A percentile compares a stretch with the other conserved stretches of the same genome.
These are phyloP conservation scores for Hemileccinum impolitum DNA, from an alignment of 768 basidiomycete genomes.

Conservation along the genomic window DNA sequence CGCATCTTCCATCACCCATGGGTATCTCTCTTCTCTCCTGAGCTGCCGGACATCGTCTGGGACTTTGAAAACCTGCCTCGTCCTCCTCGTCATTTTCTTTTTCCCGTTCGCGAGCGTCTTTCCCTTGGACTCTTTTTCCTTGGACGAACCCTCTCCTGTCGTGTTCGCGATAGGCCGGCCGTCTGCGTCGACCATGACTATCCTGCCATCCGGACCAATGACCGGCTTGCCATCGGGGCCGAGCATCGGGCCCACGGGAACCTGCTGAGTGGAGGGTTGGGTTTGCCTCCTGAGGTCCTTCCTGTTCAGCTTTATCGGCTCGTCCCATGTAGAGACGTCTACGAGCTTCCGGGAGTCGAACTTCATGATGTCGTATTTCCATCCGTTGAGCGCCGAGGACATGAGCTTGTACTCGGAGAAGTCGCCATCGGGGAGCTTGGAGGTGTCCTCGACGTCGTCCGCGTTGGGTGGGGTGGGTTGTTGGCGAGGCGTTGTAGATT, in stretches of 20 bases:
- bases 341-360: slow-evolving; percentile 74
- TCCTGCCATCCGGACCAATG: slow-evolving; percentile 68
- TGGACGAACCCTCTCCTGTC: slow-evolving; percentile 30
- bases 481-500: slow-evolving; percentile 38
- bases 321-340: slow-evolving; percentile 65
- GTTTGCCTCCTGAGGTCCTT: slow-evolving; percentile 68
- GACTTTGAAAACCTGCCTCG: slow-evolving; percentile 75
- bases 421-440: slow-evolving; percentile 61
- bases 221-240: slow-evolving; percentile 84
- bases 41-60: slow-evolving; percentile 76
- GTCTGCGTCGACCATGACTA: slow-evolving; percentile 81
- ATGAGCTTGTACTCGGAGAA: slow-evolving; percentile 77
- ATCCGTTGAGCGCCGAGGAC: slow-evolving; percentile 76
- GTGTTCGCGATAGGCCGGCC: slow-evolving; percentile 58
- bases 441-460: slow-evolving; percentile 49
- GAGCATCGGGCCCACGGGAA: slow-evolving; percentile 69
- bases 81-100: slow-evolving; percentile 83
- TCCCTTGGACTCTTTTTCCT: slow-evolving; percentile 39
- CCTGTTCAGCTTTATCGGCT: slow-evolving; percentile 83
- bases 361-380: slow-evolving; percentile 93
- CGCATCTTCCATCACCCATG: slow-evolving; percentile 89
- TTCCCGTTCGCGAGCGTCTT: slow-evolving; percentile 47
- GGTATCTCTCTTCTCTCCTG: slow-evolving; percentile 81
- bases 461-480: slow-evolving; percentile 37
- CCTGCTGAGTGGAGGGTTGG: slow-evolving; percentile 34